A percentile compares a stretch with the other conserved stretches of the same genome.
These are phyloP conservation scores for Falciphora oryzae DNA, from an alignment of 2,329 filamentous ascomycete genomes.

Conservation along the genomic window DNA sequence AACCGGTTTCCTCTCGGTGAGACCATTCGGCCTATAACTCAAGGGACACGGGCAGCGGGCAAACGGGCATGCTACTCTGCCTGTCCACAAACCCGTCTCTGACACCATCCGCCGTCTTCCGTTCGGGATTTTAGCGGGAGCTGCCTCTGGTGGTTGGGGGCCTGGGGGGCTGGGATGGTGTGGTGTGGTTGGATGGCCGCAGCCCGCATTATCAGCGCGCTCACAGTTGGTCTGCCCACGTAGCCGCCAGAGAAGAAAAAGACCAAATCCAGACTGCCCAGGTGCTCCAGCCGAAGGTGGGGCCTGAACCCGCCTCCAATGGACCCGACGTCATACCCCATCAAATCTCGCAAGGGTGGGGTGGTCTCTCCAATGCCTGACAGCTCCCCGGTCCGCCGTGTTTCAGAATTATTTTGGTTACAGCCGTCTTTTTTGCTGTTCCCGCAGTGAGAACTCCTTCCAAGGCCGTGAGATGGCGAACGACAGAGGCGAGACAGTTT, in stretches of 20 bases:
- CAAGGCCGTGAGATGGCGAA: too few species aligned
- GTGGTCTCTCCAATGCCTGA: not conserved
- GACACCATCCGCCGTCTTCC: not conserved
- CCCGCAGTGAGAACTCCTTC: too few species aligned
- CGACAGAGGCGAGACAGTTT: too few species aligned
- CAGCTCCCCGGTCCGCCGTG: not conserved
- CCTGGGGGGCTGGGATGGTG: too few species aligned
- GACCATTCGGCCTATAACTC: too few species aligned
- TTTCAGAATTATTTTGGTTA: not conserved
- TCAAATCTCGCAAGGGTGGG: not conserved
- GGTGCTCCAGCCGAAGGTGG: not conserved
- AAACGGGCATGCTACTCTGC: not conserved
- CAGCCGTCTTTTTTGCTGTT: not conserved
- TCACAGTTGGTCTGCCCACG: too few species aligned
- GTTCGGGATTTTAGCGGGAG: not conserved
- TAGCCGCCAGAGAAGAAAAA: not conserved
- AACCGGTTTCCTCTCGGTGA: too few species aligned
- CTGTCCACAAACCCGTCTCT: too few species aligned
- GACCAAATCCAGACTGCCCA: too few species aligned
- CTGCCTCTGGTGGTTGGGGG: not conserved
- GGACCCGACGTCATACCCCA: not conserved
- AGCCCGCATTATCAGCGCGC: too few species aligned
- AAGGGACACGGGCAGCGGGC: not conserved
- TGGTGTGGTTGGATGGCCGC: too few species aligned
- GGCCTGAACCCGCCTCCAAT: not conserved